Evolutionary conservation across 495 filamentous ascomycete genomes (phyloP), one percentile per base, ranked within the genome.

Genomic region (Chaetomidium leptoderma): DNA sequence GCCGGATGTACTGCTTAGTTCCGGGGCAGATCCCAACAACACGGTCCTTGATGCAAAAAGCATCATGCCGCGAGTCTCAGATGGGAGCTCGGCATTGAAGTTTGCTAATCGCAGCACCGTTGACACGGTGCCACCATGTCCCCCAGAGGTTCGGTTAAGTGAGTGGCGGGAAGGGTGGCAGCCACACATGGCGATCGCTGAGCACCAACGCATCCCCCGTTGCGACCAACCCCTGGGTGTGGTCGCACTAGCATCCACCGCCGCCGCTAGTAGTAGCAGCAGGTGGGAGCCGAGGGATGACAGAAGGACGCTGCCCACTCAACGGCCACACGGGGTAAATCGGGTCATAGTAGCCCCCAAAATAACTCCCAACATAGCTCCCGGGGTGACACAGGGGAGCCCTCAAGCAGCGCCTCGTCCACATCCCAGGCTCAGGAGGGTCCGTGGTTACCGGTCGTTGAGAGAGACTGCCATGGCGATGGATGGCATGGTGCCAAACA

Each of bases 251-350:
- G n/a, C n/a, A n/a, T 14, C 37, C 3, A 21, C 37, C 5, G 2
- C 26, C 17, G n/a, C n/a, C n/a, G n/a, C n/a, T n/a, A n/a, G n/a
- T n/a, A n/a, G n/a, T n/a, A 6, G 36, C 24, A 29, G 27, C 26
- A 26, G 7, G 9, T 13, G 0, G 10, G 4, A 19, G 17, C 7
- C 7, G 7, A 26, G 6, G 14, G 50, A 59, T 16, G 50, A 49
- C 33, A 54, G 51, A 21, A 0, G 4, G 19, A 60, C 51, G 26
- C 44, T 60, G 16, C 57, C 50, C 13, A 60, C 43, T 24, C 57
- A 54, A 35, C 40, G 16, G 32, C 24, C n/a, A n/a, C n/a, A n/a
- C n/a, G 4, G 6, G 14, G 14, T 30, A 7, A n/a, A 30, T 5
- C 43, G 1, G 14, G 4, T 32, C 27, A 11, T 33, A 29, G 14